These are phyloP conservation scores for Candida namnaoensis DNA, from an alignment of 805 yeast genomes.

Conservation along the genomic window DNA sequence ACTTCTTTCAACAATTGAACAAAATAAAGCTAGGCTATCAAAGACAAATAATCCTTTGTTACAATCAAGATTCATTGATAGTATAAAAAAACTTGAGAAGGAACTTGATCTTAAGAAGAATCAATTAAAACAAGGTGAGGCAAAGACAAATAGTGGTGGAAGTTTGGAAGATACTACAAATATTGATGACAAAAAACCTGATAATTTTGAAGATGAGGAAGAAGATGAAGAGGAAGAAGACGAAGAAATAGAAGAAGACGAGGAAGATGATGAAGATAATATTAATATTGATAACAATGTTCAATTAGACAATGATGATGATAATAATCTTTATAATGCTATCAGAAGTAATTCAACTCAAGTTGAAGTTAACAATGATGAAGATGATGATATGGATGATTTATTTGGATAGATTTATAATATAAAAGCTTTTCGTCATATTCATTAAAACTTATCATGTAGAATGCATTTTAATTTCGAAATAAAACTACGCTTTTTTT, in stretches of 20 bases:
- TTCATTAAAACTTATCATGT: too few relatives aligned
- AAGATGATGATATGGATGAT: slow-evolving; percentile 23
- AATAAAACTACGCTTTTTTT: too few relatives aligned
- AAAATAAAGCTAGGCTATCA: slow-evolving; percentile 63
- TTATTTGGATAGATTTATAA: slow-evolving; percentile 10
- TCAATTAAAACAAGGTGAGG: slow-evolving; percentile 40
- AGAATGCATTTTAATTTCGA: too few relatives aligned
- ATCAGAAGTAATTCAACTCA: slow-evolving; percentile 14
- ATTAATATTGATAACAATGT: too few relatives aligned
- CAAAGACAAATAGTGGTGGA: slow-evolving; percentile 15
- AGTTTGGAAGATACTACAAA: slow-evolving; percentile 16
- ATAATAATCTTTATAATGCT: slow-evolving; percentile 26
- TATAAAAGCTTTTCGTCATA: too few relatives aligned
- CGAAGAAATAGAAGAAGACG: slow-evolving; percentile 22
- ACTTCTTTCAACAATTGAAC: slow-evolving; percentile 65
- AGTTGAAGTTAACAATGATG: slow-evolving; percentile 10
- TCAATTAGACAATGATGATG: slow-evolving; percentile 25
- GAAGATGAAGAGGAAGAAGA: slow-evolving; percentile 21
- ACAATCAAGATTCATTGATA: slow-evolving; percentile 78
- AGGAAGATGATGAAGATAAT: slow-evolving; percentile 22
- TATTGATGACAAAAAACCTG: slow-evolving; percentile 22
- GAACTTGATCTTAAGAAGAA: slow-evolving; percentile 76
- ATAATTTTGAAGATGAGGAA: slow-evolving; percentile 21
- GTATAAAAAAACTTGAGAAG: slow-evolving; percentile 65
- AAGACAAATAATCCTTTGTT: slow-evolving; percentile 78